phyloP scores from a whole-genome alignment of 2,329 filamentous ascomycete species.

The Fusarium equiseti region DNA sequence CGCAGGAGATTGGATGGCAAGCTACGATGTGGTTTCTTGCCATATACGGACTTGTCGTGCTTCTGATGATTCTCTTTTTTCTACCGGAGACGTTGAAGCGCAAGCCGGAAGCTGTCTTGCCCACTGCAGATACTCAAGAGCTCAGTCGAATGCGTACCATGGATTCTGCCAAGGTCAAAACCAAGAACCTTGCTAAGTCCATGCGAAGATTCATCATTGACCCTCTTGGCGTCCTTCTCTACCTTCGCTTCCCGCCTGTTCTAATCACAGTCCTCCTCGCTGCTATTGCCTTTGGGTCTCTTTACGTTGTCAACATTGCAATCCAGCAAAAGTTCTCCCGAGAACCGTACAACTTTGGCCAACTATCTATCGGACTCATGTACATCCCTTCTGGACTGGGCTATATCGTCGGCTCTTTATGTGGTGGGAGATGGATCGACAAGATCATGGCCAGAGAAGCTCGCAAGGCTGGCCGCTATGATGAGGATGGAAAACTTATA shows the following conservation, averaged over 20 bases:
- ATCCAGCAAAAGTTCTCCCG: slow-evolving; percentile 76
- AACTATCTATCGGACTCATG: slow-evolving; percentile 77
- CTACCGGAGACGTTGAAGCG: slow-evolving; percentile 73
- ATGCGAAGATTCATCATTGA: slow-evolving; percentile 75
- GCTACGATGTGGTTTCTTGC: slow-evolving; percentile 83
- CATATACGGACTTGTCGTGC: slow-evolving; percentile 73
- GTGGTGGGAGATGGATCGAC: slow-evolving; percentile 84
- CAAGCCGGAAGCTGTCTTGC: slow-evolving; percentile 34
- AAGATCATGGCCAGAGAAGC: slow-evolving; percentile 84
- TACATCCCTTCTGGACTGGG: slow-evolving; percentile 83
- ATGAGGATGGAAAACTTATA: slow-evolving; percentile 73
- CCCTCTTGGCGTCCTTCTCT: slow-evolving; percentile 76
- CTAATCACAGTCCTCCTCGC: slow-evolving; percentile 79
- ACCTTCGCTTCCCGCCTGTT: slow-evolving; percentile 79
- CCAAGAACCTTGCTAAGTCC: slow-evolving; percentile 64
- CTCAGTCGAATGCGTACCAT: slow-evolving; percentile 68
- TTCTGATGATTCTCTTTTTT: slow-evolving; percentile 68
- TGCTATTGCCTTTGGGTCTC: slow-evolving; percentile 78
- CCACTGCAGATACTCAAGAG: slow-evolving; percentile 17
- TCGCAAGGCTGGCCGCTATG: slow-evolving; percentile 74
- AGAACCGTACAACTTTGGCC: slow-evolving; percentile 75
- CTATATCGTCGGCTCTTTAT: slow-evolving; percentile 75
- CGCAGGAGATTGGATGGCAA: slow-evolving; percentile 77
- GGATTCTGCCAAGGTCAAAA: slow-evolving; percentile 69
- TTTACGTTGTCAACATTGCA: slow-evolving; percentile 84